Conservation (phyloP, 2,329 filamentous ascomycete genomes). For the Macrophomina phaseolina region DNA sequence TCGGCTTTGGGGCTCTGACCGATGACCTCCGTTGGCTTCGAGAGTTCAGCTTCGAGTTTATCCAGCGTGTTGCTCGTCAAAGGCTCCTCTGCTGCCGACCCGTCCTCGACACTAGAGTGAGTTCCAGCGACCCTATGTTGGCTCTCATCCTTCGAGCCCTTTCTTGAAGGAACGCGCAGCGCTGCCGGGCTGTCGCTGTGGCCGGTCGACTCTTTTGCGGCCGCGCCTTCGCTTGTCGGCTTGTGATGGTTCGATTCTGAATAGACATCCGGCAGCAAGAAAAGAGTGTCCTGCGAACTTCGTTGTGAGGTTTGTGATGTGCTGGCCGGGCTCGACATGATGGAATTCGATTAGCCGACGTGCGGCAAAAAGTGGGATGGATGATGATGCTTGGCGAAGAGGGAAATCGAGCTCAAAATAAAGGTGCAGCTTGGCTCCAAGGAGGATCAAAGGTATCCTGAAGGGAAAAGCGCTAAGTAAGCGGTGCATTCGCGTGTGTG, state of each 20-base stretch:
- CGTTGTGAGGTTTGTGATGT: neutral
- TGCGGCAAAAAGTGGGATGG: neutral
- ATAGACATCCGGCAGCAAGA: neutral
- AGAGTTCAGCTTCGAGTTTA: neutral
- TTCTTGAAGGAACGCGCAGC: neutral
- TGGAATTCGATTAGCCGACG: neutral
- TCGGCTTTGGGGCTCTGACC: neutral
- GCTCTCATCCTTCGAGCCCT: neutral
- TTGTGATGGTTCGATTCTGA: neutral
- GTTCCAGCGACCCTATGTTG: neutral
- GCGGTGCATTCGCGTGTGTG: neutral
- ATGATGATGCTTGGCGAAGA: neutral
- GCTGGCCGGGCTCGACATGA: neutral
- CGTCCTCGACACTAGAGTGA: neutral
- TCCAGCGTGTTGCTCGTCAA: neutral
- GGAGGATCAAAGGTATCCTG: neutral
- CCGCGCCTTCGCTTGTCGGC: neutral
- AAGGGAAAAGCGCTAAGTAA: neutral
- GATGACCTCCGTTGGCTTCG: neutral
- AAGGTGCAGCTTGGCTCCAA: neutral
- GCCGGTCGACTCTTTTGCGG: neutral
- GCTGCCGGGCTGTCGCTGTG: neutral
- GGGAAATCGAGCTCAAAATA: neutral
- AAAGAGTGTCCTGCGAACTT: neutral
- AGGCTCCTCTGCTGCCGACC: neutral